Base-by-base conservation (phyloP, 768 basidiomycete species). In the Mycena vulgaris region DNA sequence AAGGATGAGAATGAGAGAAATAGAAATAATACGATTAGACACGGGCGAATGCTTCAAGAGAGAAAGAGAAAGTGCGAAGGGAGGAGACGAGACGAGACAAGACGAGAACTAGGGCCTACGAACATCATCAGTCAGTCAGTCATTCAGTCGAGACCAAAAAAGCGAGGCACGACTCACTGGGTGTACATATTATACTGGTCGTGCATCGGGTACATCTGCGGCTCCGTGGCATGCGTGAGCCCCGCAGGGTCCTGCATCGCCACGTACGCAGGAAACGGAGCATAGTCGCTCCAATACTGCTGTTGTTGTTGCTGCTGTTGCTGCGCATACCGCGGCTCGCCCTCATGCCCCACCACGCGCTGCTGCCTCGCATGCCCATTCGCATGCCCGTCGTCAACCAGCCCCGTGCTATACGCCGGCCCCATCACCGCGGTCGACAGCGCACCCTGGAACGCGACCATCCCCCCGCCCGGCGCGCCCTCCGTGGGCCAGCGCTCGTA, bases 391-490 rank as follows among this genome's bases (percentile, higher is more conserved):
- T 88, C 88, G 69, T 90, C 90, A 3, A 88, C 84, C 53, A 93
- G 80, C 0, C 92, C 92, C 5, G 92, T 92, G 80, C 91, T 93
- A 76, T 93, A 94, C 74, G 91, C 82, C 71, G 93, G 92, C 0
- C 93, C 91, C 48, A 94, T 85, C 28, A 92, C 91, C 0, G 92
- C 90, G 21, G 93, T 93, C 25, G 93, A 91, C 48, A 93, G 75
- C 49, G 87, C 83, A 8, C 84, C 84, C 27, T 84, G 76, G 74
- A 85, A 73, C 37, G 68, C 48, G 7, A 84, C 62, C 79, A 67
- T 75, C 81, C 79, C 51, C 80, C 68, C 42, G 68, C 57, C 69
- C 45, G 35, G 45, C 75, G 5, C 56, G 79, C 68, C 51, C 52
- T 71, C 61, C 47, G 37, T 21, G 0, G 85, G 74, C 89, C 89